Evolutionary conservation across 805 yeast genomes (phyloP).

Genomic region (Sporopachydermia quercuum): DNA sequence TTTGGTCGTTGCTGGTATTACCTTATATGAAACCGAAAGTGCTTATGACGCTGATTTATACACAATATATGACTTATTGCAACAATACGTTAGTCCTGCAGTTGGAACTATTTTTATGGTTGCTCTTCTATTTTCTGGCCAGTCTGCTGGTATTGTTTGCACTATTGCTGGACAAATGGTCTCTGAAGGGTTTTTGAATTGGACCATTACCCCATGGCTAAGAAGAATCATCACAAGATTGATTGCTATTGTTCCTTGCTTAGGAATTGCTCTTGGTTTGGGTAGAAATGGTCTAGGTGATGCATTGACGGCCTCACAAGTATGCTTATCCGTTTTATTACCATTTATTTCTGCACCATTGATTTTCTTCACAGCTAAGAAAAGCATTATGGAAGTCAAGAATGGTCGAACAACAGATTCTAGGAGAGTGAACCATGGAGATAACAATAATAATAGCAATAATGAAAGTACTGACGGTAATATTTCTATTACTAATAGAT

Average conservation of each 20-base stretch:
- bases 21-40: conserved; percentile 59
- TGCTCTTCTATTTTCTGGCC: conserved; percentile 75
- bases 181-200: conserved; percentile 75
- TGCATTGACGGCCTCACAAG: conserved; percentile 78
- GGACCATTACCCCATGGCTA: conserved; percentile 71
- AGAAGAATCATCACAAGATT: conserved; percentile 65
- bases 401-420: not conserved
- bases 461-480: not conserved
- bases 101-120: conserved; percentile 79
- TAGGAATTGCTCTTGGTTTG: conserved; percentile 51
- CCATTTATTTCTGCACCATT: conserved; percentile 81
- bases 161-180: conserved; percentile 91
- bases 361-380: conserved; percentile 63
- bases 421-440: conserved; percentile 4
- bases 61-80: conserved; percentile 54
- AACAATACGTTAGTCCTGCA: conserved; percentile 45
- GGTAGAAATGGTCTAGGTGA: conserved; percentile 60
- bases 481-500: not conserved
- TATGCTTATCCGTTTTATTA: conserved; percentile 62
- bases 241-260: conserved; percentile 71
- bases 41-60: conserved; percentile 66
- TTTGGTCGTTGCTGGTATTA: conserved; percentile 66
- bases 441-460: not conserved
- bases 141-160: conserved; percentile 84
- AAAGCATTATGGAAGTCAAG: conserved; percentile 41